Conservation (phyloP, 495 filamentous ascomycete species). For the Penicillium ochrochloron region DNA sequence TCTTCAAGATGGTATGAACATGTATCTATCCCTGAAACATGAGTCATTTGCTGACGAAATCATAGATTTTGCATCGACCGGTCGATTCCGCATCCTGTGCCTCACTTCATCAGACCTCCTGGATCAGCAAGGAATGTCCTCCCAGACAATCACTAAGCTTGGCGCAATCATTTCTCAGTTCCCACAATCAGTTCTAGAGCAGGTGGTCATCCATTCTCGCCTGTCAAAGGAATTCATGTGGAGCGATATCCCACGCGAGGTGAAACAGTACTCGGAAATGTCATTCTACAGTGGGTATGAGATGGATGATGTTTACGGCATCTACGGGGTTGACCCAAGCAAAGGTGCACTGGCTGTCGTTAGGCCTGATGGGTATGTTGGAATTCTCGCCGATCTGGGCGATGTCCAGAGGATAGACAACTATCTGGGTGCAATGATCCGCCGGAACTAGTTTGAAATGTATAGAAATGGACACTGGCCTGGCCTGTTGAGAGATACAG, state of each 20-base stretch:
- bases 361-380: conserved; percentile 71
- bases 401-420: conserved; percentile 51
- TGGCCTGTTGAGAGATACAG: too few species aligned
- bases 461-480: not conserved
- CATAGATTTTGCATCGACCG: conserved; percentile 47
- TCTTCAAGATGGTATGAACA: conserved; percentile 52
- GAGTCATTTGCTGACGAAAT: not conserved
- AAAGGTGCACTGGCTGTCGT: conserved; percentile 64
- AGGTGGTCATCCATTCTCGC: conserved; percentile 64
- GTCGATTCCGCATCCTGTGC: conserved; percentile 52
- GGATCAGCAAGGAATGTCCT: conserved; percentile 32
- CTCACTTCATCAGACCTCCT: conserved; percentile 46
- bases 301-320: conserved; percentile 68
- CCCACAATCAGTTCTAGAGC: conserved; percentile 55
- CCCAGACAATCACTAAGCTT: conserved; percentile 39
- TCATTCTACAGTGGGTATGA: conserved; percentile 68
- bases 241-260: conserved; percentile 59
- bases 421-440: conserved; percentile 38
- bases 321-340: conserved; percentile 63
- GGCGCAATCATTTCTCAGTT: conserved; percentile 48
- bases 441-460: conserved; percentile 20
- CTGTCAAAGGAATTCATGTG: conserved; percentile 56
- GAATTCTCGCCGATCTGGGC: conserved; percentile 59
- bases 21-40: not conserved
- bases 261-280: conserved; percentile 61